A percentile compares a stretch with the other conserved stretches of the same genome.
phyloP scores from a whole-genome alignment of 805 yeast genomes.

The Cephaloascus fragrans region DNA sequence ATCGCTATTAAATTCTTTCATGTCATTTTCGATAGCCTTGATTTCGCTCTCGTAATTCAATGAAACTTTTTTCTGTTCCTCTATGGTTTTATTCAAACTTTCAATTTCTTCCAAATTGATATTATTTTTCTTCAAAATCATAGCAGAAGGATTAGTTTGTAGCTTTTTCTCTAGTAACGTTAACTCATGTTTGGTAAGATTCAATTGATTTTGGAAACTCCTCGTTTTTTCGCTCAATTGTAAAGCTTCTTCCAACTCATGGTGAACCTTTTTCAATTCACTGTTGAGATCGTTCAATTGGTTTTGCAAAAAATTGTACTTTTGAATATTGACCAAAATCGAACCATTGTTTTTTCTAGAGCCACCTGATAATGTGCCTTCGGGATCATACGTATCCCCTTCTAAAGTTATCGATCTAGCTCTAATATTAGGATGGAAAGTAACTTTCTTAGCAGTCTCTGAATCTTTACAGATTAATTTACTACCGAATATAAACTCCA shows the following conservation, averaged over 20 bases:
- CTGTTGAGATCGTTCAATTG: constrained; percentile 29
- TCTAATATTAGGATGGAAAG: constrained; percentile 74
- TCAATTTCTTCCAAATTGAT: constrained; percentile 35
- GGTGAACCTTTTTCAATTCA: constrained; percentile 28
- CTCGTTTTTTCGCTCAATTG: constrained; percentile 38
- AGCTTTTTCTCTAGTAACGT: constrained; percentile 44
- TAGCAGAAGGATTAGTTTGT: constrained; percentile 45
- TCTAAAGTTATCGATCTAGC: constrained; percentile 80
- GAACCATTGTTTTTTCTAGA: constrained; percentile 55
- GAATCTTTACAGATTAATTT: constrained; percentile 86
- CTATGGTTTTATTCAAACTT: constrained; percentile 25
- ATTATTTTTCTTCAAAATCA: constrained; percentile 40
- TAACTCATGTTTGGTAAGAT: constrained; percentile 49
- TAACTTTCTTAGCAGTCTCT: constrained; percentile 78
- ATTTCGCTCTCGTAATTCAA: constrained; percentile 32
- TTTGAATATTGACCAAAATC: constrained; percentile 55
- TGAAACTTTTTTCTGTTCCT: constrained; percentile 20
- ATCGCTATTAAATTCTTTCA: constrained; percentile 69
- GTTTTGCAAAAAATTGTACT: constrained; percentile 37
- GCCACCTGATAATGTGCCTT: constrained; percentile 95
- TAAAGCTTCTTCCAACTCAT: constrained; percentile 31
- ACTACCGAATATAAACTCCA: constrained; percentile 86
- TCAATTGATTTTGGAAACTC: constrained; percentile 47
- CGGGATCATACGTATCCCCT: constrained; percentile 94
- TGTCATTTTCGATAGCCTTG: constrained; percentile 55